Evolutionary conservation across 208 protist species (phyloP).

Genomic region (Giardia duodenalis): DNA sequence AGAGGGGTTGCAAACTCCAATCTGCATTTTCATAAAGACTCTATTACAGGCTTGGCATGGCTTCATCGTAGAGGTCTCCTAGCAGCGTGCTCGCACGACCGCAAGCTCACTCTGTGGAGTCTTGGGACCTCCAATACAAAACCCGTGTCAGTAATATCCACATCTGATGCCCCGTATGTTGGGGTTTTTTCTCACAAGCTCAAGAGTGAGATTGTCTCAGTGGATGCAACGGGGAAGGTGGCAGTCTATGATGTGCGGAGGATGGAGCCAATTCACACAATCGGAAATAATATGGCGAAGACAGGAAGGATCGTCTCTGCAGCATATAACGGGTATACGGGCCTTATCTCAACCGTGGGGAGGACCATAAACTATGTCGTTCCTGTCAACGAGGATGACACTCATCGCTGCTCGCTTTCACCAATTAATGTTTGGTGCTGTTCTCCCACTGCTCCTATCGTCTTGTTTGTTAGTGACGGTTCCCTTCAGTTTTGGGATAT

Average conservation of each 20-base stretch:
- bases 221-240: background rate
- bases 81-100: background rate
- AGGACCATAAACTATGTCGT: background rate
- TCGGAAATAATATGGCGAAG: background rate
- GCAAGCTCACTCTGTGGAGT: background rate
- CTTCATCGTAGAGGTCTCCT: background rate
- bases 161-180: background rate
- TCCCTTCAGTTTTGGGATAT: background rate
- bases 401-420: background rate
- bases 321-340: constrained; percentile 7
- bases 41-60: background rate
- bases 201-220: constrained; percentile 17
- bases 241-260: background rate
- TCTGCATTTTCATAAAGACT: background rate
- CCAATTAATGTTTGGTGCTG: background rate
- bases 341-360: background rate
- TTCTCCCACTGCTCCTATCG: background rate
- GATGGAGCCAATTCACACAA: background rate
- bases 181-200: background rate
- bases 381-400: background rate
- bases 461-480: background rate
- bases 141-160: background rate
- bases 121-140: background rate
- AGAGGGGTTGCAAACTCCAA: background rate
- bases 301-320: background rate